Percentiles rank a stretch among this genome's conserved stretches.
Conservation (phyloP, 2,329 filamentous ascomycete species). For the Pyricularia sp. region DNA sequence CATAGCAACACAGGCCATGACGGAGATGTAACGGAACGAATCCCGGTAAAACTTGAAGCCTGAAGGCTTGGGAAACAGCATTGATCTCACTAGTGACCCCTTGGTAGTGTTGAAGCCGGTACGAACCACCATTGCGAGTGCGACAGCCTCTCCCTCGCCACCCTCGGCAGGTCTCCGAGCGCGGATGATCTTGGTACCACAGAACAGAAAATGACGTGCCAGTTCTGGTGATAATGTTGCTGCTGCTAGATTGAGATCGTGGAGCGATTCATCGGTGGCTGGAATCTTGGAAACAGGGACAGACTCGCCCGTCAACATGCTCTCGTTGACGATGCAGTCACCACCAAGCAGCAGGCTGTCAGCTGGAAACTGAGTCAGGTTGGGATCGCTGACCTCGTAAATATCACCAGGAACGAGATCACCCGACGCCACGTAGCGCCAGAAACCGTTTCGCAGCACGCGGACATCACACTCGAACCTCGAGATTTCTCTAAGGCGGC, state of each 20-base stretch:
- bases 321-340: conserved; percentile 97
- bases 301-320: conserved; percentile 96
- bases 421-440: conserved; percentile 74
- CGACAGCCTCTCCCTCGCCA: conserved; percentile 60
- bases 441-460: conserved; percentile 88
- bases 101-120: conserved; percentile 98
- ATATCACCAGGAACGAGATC: conserved; percentile 92
- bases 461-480: conserved; percentile 91
- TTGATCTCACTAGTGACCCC: conserved; percentile 85
- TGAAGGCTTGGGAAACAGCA: conserved; percentile 96
- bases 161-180: conserved; percentile 52
- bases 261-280: conserved; percentile 67
- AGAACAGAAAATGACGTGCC: conserved; percentile 83
- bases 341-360: conserved; percentile 85
- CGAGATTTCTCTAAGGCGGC: conserved; percentile 77
- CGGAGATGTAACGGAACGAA: conserved; percentile 93
- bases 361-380: conserved; percentile 74
- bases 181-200: conserved; percentile 88
- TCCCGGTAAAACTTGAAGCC: conserved; percentile 98
- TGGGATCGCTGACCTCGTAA: conserved; percentile 92
- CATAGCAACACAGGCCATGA: conserved; percentile 79
- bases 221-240: conserved; percentile 72
- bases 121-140: conserved; percentile 79
- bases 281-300: conserved; percentile 91
- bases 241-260: conserved; percentile 61